Evolutionary conservation across 2,329 filamentous ascomycete species (phyloP).

Genomic region (Talaromyces pinophilus): DNA sequence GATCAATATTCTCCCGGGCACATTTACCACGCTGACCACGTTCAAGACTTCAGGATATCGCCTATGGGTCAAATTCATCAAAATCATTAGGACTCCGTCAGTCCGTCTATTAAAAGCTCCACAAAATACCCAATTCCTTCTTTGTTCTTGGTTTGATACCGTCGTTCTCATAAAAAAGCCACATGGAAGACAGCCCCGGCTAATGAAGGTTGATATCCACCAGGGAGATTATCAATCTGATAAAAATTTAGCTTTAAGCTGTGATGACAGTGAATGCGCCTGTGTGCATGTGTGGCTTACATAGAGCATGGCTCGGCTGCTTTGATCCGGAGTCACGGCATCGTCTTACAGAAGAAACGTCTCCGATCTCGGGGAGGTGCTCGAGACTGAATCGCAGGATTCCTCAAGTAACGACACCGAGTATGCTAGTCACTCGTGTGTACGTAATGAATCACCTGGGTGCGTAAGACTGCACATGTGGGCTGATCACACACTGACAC

Average conservation of each 20-base stretch:
- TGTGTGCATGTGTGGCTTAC: no score
- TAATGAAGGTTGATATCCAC: neutral
- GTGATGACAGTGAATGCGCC: no score
- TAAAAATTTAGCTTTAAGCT: neutral
- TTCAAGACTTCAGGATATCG: no score
- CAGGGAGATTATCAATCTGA: constrained; percentile 3
- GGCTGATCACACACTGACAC: neutral
- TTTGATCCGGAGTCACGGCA: neutral
- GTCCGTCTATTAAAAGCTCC: neutral
- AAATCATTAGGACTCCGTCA: neutral
- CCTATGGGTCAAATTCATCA: neutral
- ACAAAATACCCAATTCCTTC: neutral
- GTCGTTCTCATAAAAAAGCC: neutral
- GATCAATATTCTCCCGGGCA: neutral
- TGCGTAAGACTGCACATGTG: neutral
- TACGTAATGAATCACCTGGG: neutral
- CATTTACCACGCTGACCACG: neutral
- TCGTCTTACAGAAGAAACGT: neutral
- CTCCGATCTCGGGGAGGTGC: neutral
- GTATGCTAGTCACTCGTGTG: neutral
- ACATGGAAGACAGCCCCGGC: neutral
- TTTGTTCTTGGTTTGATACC: neutral
- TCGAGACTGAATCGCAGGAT: neutral
- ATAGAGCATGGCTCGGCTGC: neutral
- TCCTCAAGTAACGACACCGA: neutral